Percentiles rank a stretch among this genome's conserved stretches.
Evolutionary conservation across 306 rosid species (phyloP).

Genomic region (Corylus avellana): DNA sequence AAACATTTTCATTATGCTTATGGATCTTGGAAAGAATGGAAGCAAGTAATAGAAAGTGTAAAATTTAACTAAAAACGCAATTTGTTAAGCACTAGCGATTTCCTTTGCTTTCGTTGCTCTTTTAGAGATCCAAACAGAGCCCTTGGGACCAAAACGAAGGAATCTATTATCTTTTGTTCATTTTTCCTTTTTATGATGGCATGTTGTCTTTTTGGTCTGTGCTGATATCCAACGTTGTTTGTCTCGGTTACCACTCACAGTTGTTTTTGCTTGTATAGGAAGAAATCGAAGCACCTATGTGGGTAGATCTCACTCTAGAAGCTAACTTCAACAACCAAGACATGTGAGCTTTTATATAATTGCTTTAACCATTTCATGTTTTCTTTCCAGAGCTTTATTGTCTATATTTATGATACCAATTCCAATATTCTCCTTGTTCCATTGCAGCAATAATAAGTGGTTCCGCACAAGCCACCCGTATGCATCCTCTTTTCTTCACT

Average conservation of each 20-base stretch:
- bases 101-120: background rate
- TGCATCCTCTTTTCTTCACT: constrained; percentile 23
- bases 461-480: constrained; percentile 68
- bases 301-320: constrained; percentile 72
- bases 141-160: background rate
- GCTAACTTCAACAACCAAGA: constrained; percentile 38
- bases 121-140: background rate
- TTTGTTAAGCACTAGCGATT: background rate
- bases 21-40: background rate
- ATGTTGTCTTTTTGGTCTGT: background rate
- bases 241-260: background rate
- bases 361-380: constrained; percentile 4
- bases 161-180: background rate
- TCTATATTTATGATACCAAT: background rate
- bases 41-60: background rate
- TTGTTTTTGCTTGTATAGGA: constrained; percentile 45
- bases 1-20: background rate
- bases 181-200: too few species aligned
- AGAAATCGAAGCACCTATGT: constrained; percentile 82
- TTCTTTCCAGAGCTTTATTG: background rate
- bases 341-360: constrained; percentile 45
- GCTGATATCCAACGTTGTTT: background rate
- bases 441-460: constrained; percentile 67
- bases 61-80: background rate
- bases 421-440: constrained; percentile 16